These are phyloP conservation scores for Saccharomycopsis crataegensis DNA, from an alignment of 1,139 yeast species.

Conservation along the genomic window DNA sequence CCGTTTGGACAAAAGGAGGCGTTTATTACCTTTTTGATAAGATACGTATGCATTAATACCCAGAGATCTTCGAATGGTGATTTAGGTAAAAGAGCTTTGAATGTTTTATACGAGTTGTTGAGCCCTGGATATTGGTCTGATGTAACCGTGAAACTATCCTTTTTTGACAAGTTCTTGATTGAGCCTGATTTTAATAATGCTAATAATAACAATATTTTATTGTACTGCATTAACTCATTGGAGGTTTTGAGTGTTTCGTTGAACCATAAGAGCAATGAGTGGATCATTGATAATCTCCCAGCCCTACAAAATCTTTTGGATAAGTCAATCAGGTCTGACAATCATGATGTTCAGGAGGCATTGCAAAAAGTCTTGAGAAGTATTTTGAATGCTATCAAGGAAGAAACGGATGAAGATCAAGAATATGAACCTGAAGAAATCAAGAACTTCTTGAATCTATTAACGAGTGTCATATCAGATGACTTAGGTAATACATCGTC, in stretches of 20 bases:
- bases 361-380: constrained; percentile 66
- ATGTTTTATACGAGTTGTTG: constrained; percentile 63
- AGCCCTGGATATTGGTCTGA: constrained; percentile 80
- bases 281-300: constrained; percentile 68
- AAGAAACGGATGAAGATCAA: constrained; percentile 40
- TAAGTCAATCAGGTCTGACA: constrained; percentile 75
- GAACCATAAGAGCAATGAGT: constrained; percentile 64
- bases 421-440: constrained; percentile 53
- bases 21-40: constrained; percentile 77
- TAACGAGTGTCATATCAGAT: constrained; percentile 69
- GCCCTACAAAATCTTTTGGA: constrained; percentile 70
- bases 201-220: constrained; percentile 38
- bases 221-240: constrained; percentile 81
- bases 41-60: constrained; percentile 83
- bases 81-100: constrained; percentile 73
- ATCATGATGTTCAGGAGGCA: constrained; percentile 76
- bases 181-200: constrained; percentile 13
- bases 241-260: constrained; percentile 85
- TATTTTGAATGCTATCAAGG: constrained; percentile 55
- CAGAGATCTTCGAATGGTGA: constrained; percentile 81
- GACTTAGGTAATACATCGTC: constrained; percentile 79
- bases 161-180: constrained; percentile 43
- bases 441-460: constrained; percentile 51
- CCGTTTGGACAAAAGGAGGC: constrained; percentile 85
- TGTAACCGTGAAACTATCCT: constrained; percentile 73